A percentile compares a stretch with the other conserved stretches of the same genome.
Conservation (phyloP, 2,329 filamentous ascomycete genomes). For the Akanthomyces uredinophilus region DNA sequence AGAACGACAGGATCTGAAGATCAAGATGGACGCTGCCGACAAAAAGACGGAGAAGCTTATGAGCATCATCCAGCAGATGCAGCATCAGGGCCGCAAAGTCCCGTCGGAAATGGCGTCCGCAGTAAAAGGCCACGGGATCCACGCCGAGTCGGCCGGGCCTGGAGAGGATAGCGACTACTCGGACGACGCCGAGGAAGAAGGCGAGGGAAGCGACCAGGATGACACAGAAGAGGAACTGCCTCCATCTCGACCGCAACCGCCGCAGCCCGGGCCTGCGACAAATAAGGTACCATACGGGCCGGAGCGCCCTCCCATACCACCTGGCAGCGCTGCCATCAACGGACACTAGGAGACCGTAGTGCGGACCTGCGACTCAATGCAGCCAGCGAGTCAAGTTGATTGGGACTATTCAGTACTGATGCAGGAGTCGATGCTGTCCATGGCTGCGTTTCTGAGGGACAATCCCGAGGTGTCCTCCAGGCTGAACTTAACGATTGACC, state of each 20-base stretch:
- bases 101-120: slow-evolving; percentile 58
- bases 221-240: slow-evolving; percentile 47
- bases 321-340: slow-evolving; percentile 34
- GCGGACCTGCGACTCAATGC: slow-evolving; percentile 1
- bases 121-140: slow-evolving; percentile 50
- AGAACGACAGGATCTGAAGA: slow-evolving; percentile 78
- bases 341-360: slow-evolving; percentile 36
- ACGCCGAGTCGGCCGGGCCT: slow-evolving; percentile 33
- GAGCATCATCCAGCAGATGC: slow-evolving; percentile 93
- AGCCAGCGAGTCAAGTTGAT: not conserved
- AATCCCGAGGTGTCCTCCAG: not conserved
- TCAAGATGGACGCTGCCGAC: slow-evolving; percentile 48
- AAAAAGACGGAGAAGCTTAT: slow-evolving; percentile 90
- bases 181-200: slow-evolving; percentile 57
- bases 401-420: not conserved
- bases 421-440: not conserved
- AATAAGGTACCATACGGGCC: slow-evolving; percentile 40
- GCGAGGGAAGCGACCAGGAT: slow-evolving; percentile 57
- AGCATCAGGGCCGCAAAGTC: slow-evolving; percentile 81
- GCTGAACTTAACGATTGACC: not conserved
- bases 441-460: not conserved
- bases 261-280: slow-evolving; percentile 27
- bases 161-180: slow-evolving; percentile 60
- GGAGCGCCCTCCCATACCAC: slow-evolving; percentile 39
- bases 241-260: slow-evolving; percentile 24